A percentile compares a stretch with the other conserved stretches of the same genome.
These are phyloP conservation scores for Dalbergia oliveri DNA, from an alignment of 306 rosid species.

Conservation along the genomic window DNA sequence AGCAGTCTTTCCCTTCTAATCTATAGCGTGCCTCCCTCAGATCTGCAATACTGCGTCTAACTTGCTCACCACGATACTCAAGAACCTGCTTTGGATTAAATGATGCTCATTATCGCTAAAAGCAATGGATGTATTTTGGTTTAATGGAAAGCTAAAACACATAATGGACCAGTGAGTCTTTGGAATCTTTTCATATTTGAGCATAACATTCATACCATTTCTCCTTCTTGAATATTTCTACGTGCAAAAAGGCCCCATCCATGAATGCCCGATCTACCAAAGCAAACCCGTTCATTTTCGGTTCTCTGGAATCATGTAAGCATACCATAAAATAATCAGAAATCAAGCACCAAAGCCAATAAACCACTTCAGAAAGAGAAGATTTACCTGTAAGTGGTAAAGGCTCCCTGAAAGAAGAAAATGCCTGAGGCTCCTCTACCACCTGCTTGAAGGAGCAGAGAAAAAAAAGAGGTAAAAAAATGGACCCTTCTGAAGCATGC, in stretches of 20 bases:
- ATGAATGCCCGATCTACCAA: slow-evolving; percentile 95
- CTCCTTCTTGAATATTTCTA: slow-evolving; percentile 90
- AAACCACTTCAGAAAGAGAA: slow-evolving; percentile 27
- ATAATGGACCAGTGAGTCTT: slow-evolving; percentile 20
- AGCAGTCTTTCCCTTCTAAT: slow-evolving; percentile 88
- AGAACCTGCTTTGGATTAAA: slow-evolving; percentile 67
- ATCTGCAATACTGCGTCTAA: slow-evolving; percentile 81
- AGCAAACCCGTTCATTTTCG: slow-evolving; percentile 84
- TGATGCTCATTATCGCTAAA: slow-evolving; percentile 33
- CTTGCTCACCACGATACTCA: slow-evolving; percentile 96
- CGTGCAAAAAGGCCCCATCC: slow-evolving; percentile 98
- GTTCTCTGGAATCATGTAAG: slow-evolving; percentile 68
- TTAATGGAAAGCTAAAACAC: slow-evolving; percentile 38
- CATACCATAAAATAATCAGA: slow-evolving; percentile 44
- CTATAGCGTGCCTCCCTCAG: slow-evolving; percentile 82
- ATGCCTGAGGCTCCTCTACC: slow-evolving; percentile 63
- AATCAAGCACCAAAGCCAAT: slow-evolving; percentile 35
- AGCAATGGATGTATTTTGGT: slow-evolving; percentile 23
- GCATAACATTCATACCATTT: slow-evolving; percentile 68
- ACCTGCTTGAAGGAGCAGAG: slow-evolving; percentile 54
- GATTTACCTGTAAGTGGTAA: slow-evolving; percentile 74
- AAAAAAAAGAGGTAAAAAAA: slow-evolving; percentile 8
- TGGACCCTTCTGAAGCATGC: background rate
- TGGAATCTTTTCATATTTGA: slow-evolving; percentile 24
- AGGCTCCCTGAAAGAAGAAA: slow-evolving; percentile 88